A percentile compares a stretch with the other conserved stretches of the same genome.
These are phyloP conservation scores for Aspergillus clavatus DNA, from an alignment of 2,329 filamentous ascomycete genomes.

Conservation along the genomic window DNA sequence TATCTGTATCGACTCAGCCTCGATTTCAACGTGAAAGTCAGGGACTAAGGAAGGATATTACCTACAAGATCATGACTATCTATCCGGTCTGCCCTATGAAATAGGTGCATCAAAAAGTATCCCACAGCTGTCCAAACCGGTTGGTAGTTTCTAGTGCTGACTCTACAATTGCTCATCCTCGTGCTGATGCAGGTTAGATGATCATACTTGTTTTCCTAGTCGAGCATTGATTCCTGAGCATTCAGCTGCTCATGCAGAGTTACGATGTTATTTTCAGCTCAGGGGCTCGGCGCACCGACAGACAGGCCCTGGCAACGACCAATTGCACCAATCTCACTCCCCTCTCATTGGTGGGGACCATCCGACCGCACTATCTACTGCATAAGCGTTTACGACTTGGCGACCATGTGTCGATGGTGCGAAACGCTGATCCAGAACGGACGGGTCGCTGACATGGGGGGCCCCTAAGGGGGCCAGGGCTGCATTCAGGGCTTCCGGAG, in stretches of 20 bases:
- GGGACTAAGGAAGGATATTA: too few species aligned
- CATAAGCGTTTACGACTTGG: background rate
- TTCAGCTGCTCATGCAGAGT: too few species aligned
- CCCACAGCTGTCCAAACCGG: too few species aligned
- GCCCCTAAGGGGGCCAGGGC: too few species aligned
- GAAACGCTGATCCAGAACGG: background rate
- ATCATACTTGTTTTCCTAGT: too few species aligned
- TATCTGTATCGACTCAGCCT: background rate
- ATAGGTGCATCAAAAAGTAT: too few species aligned
- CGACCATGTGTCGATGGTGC: background rate
- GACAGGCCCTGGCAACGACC: background rate
- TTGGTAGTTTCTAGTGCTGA: too few species aligned
- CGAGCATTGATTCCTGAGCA: too few species aligned
- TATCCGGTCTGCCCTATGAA: too few species aligned
- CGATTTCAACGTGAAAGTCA: background rate
- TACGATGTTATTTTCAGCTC: background rate
- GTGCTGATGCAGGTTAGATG: too few species aligned
- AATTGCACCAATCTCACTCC: background rate
- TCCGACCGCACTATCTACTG: background rate
- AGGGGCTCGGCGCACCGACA: background rate
- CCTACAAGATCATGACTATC: too few species aligned
- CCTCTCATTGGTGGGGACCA: background rate
- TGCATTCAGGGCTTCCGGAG: background rate
- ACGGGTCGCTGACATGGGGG: background rate
- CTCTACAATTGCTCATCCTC: too few species aligned